phyloP scores from a whole-genome alignment of 1,139 yeast species.

The Eremothecium sinecaudum region DNA sequence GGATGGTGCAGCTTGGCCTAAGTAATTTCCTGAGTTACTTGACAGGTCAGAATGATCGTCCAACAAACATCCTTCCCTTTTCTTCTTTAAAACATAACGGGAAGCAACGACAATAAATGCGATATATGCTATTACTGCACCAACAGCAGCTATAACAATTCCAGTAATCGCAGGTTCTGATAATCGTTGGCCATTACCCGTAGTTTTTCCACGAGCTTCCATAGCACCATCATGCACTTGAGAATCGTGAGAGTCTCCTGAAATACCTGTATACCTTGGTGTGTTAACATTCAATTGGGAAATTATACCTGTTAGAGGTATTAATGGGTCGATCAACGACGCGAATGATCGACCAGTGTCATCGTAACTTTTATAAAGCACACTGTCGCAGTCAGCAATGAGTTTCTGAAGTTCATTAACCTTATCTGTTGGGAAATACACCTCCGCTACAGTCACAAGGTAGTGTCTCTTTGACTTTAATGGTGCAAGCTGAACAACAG shows the following conservation, averaged over 20 bases:
- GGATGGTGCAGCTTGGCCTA: not conserved
- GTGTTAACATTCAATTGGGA: slow-evolving; percentile 20
- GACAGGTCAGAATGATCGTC: slow-evolving; percentile 10
- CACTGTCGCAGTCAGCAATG: slow-evolving; percentile 39
- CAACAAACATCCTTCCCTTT: not conserved
- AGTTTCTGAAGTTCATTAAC: slow-evolving; percentile 38
- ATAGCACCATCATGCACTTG: slow-evolving; percentile 34
- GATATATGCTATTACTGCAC: slow-evolving; percentile 53
- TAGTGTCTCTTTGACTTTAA: slow-evolving; percentile 44
- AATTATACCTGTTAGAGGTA: slow-evolving; percentile 49
- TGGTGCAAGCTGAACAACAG: slow-evolving; percentile 57
- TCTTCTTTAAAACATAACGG: not conserved
- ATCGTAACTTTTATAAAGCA: slow-evolving; percentile 43
- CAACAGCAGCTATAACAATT: slow-evolving; percentile 57
- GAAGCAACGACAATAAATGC: slow-evolving; percentile 33
- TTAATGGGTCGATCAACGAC: slow-evolving; percentile 49
- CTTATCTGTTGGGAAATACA: slow-evolving; percentile 52
- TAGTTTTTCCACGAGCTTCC: slow-evolving; percentile 31
- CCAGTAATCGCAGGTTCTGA: slow-evolving; percentile 40
- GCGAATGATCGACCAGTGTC: slow-evolving; percentile 43
- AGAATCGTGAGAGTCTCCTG: slow-evolving; percentile 8
- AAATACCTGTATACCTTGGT: slow-evolving; percentile 12
- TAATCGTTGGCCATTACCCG: slow-evolving; percentile 8
- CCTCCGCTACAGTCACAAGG: slow-evolving; percentile 68
- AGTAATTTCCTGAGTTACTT: slow-evolving; percentile 23